A percentile compares a stretch with the other conserved stretches of the same genome.
These are phyloP conservation scores for Cylindrodendrum hubeiense DNA, from an alignment of 2,329 filamentous ascomycete species.

Conservation along the genomic window DNA sequence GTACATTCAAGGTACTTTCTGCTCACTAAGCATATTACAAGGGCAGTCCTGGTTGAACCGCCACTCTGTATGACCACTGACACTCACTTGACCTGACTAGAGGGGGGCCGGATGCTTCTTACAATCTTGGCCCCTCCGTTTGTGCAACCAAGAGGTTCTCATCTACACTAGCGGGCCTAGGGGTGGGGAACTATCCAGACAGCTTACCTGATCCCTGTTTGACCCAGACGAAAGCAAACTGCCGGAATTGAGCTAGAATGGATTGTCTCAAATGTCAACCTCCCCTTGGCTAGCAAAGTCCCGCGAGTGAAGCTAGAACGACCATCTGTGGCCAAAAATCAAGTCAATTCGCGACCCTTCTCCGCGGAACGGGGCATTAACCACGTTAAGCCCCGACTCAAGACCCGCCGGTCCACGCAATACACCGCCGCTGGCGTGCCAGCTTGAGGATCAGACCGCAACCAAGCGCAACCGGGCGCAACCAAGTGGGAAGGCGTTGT, in stretches of 20 bases:
- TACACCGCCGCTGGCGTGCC: not conserved
- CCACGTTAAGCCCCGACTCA: conserved; percentile 9
- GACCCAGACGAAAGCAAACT: conserved; percentile 20
- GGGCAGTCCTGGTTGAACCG: conserved; percentile 3
- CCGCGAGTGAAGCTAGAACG: conserved; percentile 16
- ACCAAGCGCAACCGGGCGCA: conserved; percentile 1
- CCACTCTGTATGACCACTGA: conserved; percentile 8
- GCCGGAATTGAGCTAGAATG: conserved; percentile 11
- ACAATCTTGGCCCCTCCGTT: conserved; percentile 11
- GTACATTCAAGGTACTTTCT: not conserved
- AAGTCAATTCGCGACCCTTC: not conserved
- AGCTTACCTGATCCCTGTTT: conserved; percentile 16
- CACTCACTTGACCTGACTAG: not conserved
- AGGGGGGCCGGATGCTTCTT: not conserved
- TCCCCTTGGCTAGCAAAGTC: conserved; percentile 10
- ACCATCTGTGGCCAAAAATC: conserved; percentile 10
- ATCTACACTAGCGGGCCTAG: conserved; percentile 11
- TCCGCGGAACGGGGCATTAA: not conserved
- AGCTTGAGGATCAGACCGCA: not conserved
- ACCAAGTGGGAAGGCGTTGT: not conserved
- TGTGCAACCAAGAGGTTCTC: conserved; percentile 9
- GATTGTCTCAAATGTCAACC: conserved; percentile 21
- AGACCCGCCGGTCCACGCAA: conserved; percentile 16
- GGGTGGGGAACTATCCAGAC: conserved; percentile 14
- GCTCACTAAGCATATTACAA: not conserved